These are phyloP conservation scores for Coemansia biformis DNA, from an alignment of 192 early-diverging fungal species.

Conservation along the genomic window DNA sequence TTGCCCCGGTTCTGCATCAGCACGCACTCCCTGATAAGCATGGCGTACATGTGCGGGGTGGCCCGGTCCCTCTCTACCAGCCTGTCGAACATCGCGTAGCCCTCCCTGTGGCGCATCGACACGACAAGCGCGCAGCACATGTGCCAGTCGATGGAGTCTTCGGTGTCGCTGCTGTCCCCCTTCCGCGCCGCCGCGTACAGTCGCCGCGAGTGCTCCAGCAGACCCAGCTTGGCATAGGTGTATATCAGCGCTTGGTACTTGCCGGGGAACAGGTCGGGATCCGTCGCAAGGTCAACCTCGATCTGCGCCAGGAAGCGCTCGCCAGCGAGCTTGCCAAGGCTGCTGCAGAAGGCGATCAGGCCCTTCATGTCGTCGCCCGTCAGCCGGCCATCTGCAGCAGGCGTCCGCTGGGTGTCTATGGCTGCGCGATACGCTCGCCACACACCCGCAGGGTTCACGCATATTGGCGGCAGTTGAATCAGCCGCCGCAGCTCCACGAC, in stretches of 20 bases:
- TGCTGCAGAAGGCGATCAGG: conserved; percentile 15
- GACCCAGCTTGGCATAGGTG: conserved; percentile 32
- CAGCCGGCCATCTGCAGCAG: not conserved
- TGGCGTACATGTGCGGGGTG: conserved; percentile 12
- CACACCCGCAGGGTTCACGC: conserved; percentile 9
- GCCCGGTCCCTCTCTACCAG: conserved; percentile 9
- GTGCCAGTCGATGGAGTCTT: conserved; percentile 12
- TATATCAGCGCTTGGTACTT: conserved; percentile 6
- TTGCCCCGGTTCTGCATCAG: conserved; percentile 10
- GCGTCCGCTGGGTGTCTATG: not conserved
- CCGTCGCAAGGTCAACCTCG: conserved; percentile 17
- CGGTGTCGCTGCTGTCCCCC: not conserved
- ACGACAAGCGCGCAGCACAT: conserved; percentile 30
- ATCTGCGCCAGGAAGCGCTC: conserved; percentile 23
- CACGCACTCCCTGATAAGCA: conserved; percentile 24
- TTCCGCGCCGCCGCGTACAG: conserved; percentile 9
- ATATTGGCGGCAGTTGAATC: conserved; percentile 6
- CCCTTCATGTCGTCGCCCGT: not conserved
- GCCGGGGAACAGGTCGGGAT: conserved; percentile 7
- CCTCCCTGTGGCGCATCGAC: conserved; percentile 28
- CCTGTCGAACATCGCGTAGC: conserved; percentile 22
- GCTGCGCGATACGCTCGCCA: conserved; percentile 17
- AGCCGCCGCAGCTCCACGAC: conserved; percentile 7
- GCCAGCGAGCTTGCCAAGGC: conserved; percentile 18
- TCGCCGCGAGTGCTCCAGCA: conserved; percentile 23